Evolutionary conservation across 306 rosid species (phyloP), one percentile per base, ranked within the genome.

Genomic region (Dryas alaskensis): DNA sequence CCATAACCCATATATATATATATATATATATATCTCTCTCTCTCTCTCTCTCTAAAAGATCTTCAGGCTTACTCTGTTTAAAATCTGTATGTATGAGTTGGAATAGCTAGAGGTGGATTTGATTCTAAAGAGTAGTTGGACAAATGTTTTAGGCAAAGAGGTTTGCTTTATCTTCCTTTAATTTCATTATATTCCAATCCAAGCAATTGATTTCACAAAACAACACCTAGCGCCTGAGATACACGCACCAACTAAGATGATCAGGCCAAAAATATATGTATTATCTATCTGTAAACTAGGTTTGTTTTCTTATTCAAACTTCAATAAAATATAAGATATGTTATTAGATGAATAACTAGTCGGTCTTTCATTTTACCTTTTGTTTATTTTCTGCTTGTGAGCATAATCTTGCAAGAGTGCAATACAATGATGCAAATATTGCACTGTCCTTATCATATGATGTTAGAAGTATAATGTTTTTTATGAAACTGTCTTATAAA

Each of bases 71-170:
- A 17, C 46, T 42, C 60, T 43, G 27, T 65, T 67, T 63, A 10
- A 27, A 68, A 60, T 79, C 50, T 55, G 12, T 60, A 45, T 39
- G 39, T 9, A 4, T 39, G 61, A 51, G 43, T 31, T 51, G 73
- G 47, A 37, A 43, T 8, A 9, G 39, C 7, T 37, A 37, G 50
- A 10, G 8, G 45, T 48, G 65, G 74, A 44, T 54, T 70, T 43
- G 42, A 55, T 43, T 70, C 53, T 55, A 54, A 40, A 6, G 52
- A 44, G 14, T 43, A 0, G 65, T 45, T 42, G 52, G 48, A 19
- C 7, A 19, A 22, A 22, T 55, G 74, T 60, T 40, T 22, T 40
- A 11, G 53, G 52, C 22, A 55, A 22, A 13, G 52, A 3, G 45
- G 2, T n/a, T 16, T 16, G 49, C 39, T 51, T 53, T 52, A 44